phyloP scores from a whole-genome alignment of 805 yeast genomes.

The Kregervanrija delftensis region DNA sequence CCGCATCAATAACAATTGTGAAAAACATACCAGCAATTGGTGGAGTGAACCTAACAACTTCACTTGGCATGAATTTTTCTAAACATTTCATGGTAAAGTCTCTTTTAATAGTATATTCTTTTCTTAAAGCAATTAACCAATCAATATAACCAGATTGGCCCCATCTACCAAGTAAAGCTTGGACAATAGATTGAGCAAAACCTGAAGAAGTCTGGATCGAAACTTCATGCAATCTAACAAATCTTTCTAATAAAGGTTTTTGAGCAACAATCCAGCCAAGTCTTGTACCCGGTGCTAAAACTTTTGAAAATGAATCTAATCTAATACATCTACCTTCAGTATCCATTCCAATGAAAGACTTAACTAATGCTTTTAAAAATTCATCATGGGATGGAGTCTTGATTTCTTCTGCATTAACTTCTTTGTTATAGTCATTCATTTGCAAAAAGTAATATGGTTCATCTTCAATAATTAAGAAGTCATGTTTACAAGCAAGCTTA shows the following conservation, averaged over 20 bases:
- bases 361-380: constrained; percentile 60
- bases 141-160: constrained; percentile 84
- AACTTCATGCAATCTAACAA: constrained; percentile 70
- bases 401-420: constrained; percentile 29
- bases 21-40: constrained; percentile 89
- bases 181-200: constrained; percentile 61
- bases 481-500: constrained; percentile 75
- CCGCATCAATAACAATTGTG: constrained; percentile 64
- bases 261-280: constrained; percentile 87
- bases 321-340: constrained; percentile 85
- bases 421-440: constrained; percentile 68
- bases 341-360: constrained; percentile 71
- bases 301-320: constrained; percentile 86
- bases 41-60: constrained; percentile 36
- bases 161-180: constrained; percentile 76
- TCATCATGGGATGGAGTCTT: constrained; percentile 45
- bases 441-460: constrained; percentile 97
- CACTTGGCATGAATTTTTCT: constrained; percentile 47
- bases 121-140: constrained; percentile 79
- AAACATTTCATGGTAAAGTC: constrained; percentile 79
- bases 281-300: constrained; percentile 86
- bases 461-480: constrained; percentile 83
- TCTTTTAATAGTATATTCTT: constrained; percentile 81
- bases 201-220: constrained; percentile 79
- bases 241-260: constrained; percentile 53